Conservation (phyloP, 257 asterid genomes). For the Rhazya stricta region DNA sequence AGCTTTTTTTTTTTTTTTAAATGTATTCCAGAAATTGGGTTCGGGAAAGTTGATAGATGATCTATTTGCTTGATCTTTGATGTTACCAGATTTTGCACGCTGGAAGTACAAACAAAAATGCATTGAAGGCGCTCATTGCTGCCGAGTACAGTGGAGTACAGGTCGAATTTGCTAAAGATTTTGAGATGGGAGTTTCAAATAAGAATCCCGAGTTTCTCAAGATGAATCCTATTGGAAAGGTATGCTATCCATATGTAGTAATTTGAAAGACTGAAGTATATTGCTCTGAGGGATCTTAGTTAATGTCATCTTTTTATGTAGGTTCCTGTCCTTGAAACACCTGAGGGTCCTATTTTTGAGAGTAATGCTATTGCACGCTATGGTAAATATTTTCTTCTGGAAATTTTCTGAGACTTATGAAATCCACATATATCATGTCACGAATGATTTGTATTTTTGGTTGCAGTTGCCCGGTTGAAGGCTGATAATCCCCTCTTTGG, state of each 20-base stretch:
- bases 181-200: conserved; percentile 68
- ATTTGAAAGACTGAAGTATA: not conserved
- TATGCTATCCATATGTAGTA: not conserved
- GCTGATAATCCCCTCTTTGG: conserved; percentile 55
- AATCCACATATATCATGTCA: not conserved
- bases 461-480: conserved; percentile 53
- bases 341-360: conserved; percentile 80
- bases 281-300: not conserved
- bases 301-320: conserved; percentile 22
- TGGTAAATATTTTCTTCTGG: conserved; percentile 33
- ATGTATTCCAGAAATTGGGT: not conserved
- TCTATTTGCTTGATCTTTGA: not conserved
- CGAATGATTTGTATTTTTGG: conserved; percentile 5
- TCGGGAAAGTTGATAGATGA: not conserved
- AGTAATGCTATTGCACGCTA: conserved; percentile 97
- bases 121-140: conserved; percentile 51
- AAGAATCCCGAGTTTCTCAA: conserved; percentile 76
- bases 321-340: conserved; percentile 93
- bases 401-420: not conserved
- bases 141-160: conserved; percentile 57
- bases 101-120: conserved; percentile 46
- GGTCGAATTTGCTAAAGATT: conserved; percentile 50
- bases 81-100: conserved; percentile 56
- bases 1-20: not conserved
- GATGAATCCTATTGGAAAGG: conserved; percentile 94